phyloP scores from a whole-genome alignment of 2,329 filamentous ascomycete species.

The Karstenula rhodostoma region DNA sequence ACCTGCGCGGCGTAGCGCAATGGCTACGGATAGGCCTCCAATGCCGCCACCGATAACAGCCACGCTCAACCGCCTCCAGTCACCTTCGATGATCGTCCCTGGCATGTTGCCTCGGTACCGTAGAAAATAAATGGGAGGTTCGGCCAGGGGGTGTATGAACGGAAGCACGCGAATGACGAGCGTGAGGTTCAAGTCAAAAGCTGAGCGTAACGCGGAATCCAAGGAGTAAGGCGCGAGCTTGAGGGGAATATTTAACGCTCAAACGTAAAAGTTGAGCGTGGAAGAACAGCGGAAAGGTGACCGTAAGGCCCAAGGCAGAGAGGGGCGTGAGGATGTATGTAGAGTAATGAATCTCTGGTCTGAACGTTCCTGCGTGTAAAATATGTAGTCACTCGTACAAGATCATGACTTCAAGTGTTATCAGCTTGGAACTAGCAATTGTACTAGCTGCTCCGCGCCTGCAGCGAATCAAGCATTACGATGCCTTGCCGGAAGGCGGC shows the following conservation, averaged over 20 bases:
- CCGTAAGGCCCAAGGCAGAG: not conserved
- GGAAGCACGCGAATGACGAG: not conserved
- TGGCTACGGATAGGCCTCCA: conserved; percentile 61
- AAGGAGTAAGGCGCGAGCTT: too few species aligned
- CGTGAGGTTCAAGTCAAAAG: not conserved
- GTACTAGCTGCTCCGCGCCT: not conserved
- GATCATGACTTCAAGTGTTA: not conserved
- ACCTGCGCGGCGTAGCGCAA: conserved; percentile 62
- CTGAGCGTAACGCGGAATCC: too few species aligned
- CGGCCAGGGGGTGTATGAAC: not conserved
- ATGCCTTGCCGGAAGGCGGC: not conserved
- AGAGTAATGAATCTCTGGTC: not conserved
- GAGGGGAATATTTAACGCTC: too few species aligned
- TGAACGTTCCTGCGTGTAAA: not conserved
- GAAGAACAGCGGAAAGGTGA: too few species aligned
- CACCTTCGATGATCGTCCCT: conserved; percentile 16
- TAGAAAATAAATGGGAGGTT: conserved; percentile 30
- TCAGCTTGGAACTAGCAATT: not conserved
- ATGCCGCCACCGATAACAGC: conserved; percentile 62
- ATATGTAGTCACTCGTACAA: not conserved
- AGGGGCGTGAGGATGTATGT: not conserved
- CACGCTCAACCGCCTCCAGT: conserved; percentile 40
- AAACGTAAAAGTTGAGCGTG: too few species aligned
- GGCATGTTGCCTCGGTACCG: not conserved
- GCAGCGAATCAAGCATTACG: not conserved